Evolutionary conservation across 805 yeast genomes (phyloP).

Genomic region (Metschnikowia shivogae): DNA sequence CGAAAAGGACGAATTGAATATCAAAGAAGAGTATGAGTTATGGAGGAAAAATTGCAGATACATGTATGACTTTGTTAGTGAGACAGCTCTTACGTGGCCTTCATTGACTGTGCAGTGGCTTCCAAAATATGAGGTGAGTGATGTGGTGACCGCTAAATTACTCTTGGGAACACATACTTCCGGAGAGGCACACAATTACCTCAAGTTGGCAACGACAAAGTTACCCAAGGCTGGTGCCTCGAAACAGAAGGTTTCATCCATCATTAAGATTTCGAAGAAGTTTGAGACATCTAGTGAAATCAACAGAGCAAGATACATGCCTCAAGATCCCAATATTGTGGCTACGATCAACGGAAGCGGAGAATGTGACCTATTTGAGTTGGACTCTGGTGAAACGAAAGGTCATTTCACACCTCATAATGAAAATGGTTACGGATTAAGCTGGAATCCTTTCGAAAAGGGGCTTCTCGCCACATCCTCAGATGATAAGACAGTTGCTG

Average conservation of each 20-base stretch:
- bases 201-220: slow-evolving; percentile 61
- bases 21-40: slow-evolving; percentile 64
- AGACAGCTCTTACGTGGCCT: slow-evolving; percentile 80
- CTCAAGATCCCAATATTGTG: slow-evolving; percentile 50
- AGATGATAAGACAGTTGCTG: slow-evolving; percentile 61
- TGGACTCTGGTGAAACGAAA: slow-evolving; percentile 26
- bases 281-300: slow-evolving; percentile 60
- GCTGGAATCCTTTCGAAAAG: slow-evolving; percentile 51
- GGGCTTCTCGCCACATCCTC: slow-evolving; percentile 58
- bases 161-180: slow-evolving; percentile 72
- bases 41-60: slow-evolving; percentile 80
- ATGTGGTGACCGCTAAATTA: slow-evolving; percentile 45
- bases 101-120: slow-evolving; percentile 76
- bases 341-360: slow-evolving; percentile 72
- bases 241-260: slow-evolving; percentile 39
- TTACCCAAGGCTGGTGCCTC: slow-evolving; percentile 36
- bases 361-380: slow-evolving; percentile 50
- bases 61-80: slow-evolving; percentile 81
- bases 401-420: slow-evolving; percentile 47
- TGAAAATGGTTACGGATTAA: slow-evolving; percentile 70
- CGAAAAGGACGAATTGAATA: slow-evolving; percentile 21
- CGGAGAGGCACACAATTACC: slow-evolving; percentile 60
- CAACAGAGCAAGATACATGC: slow-evolving; percentile 69
- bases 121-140: slow-evolving; percentile 36
- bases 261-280: slow-evolving; percentile 59